Conservation (phyloP, 495 filamentous ascomycete genomes). For the Neurospora sp. region DNA sequence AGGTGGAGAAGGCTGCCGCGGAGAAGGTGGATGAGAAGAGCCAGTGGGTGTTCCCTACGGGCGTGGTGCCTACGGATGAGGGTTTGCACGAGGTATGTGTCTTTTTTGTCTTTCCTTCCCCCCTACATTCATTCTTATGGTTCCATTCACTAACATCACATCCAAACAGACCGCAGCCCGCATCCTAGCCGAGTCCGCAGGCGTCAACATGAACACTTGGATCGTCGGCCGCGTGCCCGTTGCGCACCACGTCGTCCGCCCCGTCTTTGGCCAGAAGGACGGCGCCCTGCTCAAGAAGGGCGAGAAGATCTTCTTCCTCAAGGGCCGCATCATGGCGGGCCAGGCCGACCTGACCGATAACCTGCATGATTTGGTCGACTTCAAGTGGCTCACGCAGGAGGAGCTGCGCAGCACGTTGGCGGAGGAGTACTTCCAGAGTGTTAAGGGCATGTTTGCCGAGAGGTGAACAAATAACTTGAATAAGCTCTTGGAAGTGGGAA, state of each 20-base stretch:
- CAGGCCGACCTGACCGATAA: slow-evolving; percentile 74
- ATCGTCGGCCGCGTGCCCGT: slow-evolving; percentile 85
- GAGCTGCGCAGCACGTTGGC: slow-evolving; percentile 61
- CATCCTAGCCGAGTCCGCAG: slow-evolving; percentile 63
- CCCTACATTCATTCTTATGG: background rate
- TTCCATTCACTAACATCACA: background rate
- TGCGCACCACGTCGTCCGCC: slow-evolving; percentile 57
- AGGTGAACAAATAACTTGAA: background rate
- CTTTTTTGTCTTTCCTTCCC: background rate
- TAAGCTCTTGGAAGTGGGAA: background rate
- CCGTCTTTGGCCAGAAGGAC: slow-evolving; percentile 24
- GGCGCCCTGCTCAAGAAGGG: slow-evolving; percentile 34
- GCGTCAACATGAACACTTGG: slow-evolving; percentile 99
- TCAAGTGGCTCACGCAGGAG: slow-evolving; percentile 84
- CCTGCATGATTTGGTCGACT: slow-evolving; percentile 63
- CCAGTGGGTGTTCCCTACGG: slow-evolving; percentile 72
- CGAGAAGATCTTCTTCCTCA: slow-evolving; percentile 91
- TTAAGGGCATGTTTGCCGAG: slow-evolving; percentile 75
- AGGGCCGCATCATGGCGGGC: slow-evolving; percentile 91
- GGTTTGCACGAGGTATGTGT: slow-evolving; percentile 61
- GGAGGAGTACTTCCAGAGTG: slow-evolving; percentile 55
- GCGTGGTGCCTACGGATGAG: slow-evolving; percentile 55
- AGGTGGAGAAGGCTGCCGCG: slow-evolving; percentile 24
- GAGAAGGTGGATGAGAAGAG: too few species aligned
- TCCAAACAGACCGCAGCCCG: slow-evolving; percentile 63